Conservation (phyloP, 768 basidiomycete species). For the Boletus reticulatus region DNA sequence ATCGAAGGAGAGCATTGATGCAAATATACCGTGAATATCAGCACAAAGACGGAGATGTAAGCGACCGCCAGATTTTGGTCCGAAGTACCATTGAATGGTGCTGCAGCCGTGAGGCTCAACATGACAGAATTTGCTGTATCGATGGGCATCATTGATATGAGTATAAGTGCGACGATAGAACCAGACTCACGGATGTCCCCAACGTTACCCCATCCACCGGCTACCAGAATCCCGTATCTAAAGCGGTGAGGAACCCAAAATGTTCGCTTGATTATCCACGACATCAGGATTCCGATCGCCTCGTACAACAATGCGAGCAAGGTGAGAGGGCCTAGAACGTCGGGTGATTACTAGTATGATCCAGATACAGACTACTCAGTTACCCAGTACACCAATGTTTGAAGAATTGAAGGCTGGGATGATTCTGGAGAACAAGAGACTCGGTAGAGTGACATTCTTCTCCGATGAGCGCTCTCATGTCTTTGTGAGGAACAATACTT, state of each 20-base stretch:
- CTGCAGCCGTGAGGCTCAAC: slow-evolving; percentile 55
- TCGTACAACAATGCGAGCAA: slow-evolving; percentile 63
- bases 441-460: slow-evolving; percentile 58
- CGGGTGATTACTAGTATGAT: neutral
- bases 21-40: slow-evolving; percentile 54
- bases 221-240: slow-evolving; percentile 65
- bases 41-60: slow-evolving; percentile 60
- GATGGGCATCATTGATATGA: neutral
- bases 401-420: slow-evolving; percentile 61
- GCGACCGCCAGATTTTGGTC: slow-evolving; percentile 66
- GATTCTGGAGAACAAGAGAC: slow-evolving; percentile 70
- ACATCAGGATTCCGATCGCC: slow-evolving; percentile 49
- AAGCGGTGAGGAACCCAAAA: slow-evolving; percentile 82
- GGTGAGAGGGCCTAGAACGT: slow-evolving; percentile 53
- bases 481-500: neutral
- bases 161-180: neutral
- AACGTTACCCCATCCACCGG: slow-evolving; percentile 67
- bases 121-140: slow-evolving; percentile 60
- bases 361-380: slow-evolving; percentile 4
- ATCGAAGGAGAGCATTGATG: too few species aligned
- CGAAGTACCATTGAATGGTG: slow-evolving; percentile 56
- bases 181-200: slow-evolving; percentile 62
- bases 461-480: neutral
- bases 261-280: slow-evolving; percentile 54
- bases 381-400: slow-evolving; percentile 56